These are phyloP conservation scores for Globisporangium cystogenes DNA, from an alignment of 352 stramenopile genomes.

Conservation along the genomic window DNA sequence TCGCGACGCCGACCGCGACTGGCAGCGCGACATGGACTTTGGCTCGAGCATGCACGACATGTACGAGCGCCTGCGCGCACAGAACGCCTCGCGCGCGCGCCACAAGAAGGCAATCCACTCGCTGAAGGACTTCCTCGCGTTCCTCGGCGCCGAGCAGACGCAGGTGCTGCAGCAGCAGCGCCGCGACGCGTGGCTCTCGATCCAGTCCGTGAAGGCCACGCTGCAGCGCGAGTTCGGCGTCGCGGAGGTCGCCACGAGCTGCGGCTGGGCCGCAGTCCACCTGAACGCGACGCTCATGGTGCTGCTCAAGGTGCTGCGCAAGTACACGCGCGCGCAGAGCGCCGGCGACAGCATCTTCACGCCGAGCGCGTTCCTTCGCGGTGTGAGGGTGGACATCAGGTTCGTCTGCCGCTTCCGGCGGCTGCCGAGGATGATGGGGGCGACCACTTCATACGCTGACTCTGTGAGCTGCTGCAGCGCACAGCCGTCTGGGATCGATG, in stretches of 20 bases:
- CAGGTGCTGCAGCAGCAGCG: slow-evolving; percentile 30
- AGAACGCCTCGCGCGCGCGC: slow-evolving; percentile 13
- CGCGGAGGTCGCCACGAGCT: slow-evolving; percentile 38
- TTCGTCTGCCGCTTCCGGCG: slow-evolving; percentile 2
- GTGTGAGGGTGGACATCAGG: slow-evolving; percentile 37
- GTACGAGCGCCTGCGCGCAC: slow-evolving; percentile 18
- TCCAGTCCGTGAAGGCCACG: slow-evolving; percentile 43
- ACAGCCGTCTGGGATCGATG: slow-evolving; percentile 47
- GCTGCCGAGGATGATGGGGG: background rate
- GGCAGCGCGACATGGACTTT: slow-evolving; percentile 47
- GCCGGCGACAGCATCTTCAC: slow-evolving; percentile 19
- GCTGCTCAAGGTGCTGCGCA: slow-evolving; percentile 51
- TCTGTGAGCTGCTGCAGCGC: slow-evolving; percentile 11
- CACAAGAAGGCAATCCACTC: slow-evolving; percentile 30
- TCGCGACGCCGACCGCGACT: slow-evolving; percentile 2
- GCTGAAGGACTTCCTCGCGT: slow-evolving; percentile 34
- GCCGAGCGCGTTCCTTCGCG: slow-evolving; percentile 27
- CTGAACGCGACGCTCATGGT: slow-evolving; percentile 56
- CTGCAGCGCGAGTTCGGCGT: slow-evolving; percentile 49
- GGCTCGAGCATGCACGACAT: slow-evolving; percentile 37
- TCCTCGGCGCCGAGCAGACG: slow-evolving; percentile 31
- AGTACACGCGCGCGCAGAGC: slow-evolving; percentile 32
- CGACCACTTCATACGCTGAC: background rate
- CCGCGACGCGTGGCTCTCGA: slow-evolving; percentile 39
- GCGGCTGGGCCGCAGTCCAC: slow-evolving; percentile 54